These are phyloP conservation scores for Botrytis deweyae DNA, from an alignment of 2,329 filamentous ascomycete genomes.

Conservation along the genomic window DNA sequence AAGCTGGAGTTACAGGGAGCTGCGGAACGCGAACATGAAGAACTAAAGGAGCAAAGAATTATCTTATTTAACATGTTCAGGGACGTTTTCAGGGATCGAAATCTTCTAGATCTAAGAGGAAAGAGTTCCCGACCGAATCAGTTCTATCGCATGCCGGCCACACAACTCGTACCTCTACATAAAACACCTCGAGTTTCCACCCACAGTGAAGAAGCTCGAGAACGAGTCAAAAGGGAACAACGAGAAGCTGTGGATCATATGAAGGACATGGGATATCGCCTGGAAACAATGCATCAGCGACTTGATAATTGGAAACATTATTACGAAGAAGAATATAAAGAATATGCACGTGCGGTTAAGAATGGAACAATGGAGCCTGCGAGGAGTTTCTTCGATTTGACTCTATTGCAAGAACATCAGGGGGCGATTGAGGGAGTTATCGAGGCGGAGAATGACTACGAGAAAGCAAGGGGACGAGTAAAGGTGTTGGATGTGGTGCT, in stretches of 20 bases:
- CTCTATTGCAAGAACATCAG: conserved; percentile 19
- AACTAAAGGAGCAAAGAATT: background rate
- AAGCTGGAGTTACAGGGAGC: background rate
- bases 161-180: background rate
- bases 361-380: conserved; percentile 3
- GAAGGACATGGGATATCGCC: background rate
- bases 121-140: background rate
- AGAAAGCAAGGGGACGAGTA: conserved; percentile 11
- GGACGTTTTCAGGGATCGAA: background rate
- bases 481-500: conserved; percentile 21
- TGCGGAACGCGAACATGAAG: background rate
- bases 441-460: conserved; percentile 21
- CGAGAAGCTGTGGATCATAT: conserved; percentile 15
- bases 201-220: background rate
- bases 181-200: background rate
- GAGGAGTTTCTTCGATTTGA: conserved; percentile 25
- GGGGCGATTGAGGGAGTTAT: conserved; percentile 16
- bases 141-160: background rate
- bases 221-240: background rate
- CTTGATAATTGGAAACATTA: conserved; percentile 22
- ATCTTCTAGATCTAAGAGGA: background rate
- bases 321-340: conserved; percentile 19
- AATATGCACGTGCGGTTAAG: conserved; percentile 12
- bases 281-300: conserved; percentile 18
- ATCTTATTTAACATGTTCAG: background rate